Conservation (phyloP, 352 stramenopile species). For the Elongisporangium senticosum region DNA sequence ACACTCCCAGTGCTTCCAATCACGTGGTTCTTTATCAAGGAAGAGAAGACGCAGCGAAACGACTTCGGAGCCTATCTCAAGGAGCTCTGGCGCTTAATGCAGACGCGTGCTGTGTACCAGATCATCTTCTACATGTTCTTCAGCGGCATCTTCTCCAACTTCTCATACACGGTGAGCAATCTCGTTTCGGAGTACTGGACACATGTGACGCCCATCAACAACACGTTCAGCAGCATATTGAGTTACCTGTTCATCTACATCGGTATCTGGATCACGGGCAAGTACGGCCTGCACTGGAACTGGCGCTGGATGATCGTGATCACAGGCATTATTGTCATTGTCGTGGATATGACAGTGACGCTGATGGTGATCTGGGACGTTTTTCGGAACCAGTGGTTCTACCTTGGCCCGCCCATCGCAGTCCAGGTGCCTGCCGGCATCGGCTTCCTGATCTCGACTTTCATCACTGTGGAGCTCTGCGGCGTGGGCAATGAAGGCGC, state of each 20-base stretch:
- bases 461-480: conserved; percentile 36
- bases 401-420: conserved; percentile 10
- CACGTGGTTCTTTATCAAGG: conserved; percentile 10
- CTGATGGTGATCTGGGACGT: conserved; percentile 9
- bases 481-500: conserved; percentile 38
- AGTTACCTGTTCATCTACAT: background rate
- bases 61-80: conserved; percentile 5
- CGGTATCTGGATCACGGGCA: conserved; percentile 13
- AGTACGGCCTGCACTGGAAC: conserved; percentile 29
- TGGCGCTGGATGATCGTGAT: conserved; percentile 25
- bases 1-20: background rate
- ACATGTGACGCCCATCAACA: conserved; percentile 9
- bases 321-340: conserved; percentile 13
- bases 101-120: conserved; percentile 15
- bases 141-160: conserved; percentile 8
- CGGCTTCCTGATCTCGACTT: conserved; percentile 31
- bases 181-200: conserved; percentile 6
- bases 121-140: conserved; percentile 13
- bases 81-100: conserved; percentile 7
- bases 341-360: background rate
- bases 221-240: conserved; percentile 2
- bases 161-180: conserved; percentile 1
- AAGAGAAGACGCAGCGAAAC: conserved; percentile 8
- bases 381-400: conserved; percentile 7
- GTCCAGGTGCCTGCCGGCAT: conserved; percentile 34